Evolutionary conservation across 805 yeast species (phyloP), one percentile per base, ranked within the genome.

Genomic region (Metschnikowia sp.): DNA sequence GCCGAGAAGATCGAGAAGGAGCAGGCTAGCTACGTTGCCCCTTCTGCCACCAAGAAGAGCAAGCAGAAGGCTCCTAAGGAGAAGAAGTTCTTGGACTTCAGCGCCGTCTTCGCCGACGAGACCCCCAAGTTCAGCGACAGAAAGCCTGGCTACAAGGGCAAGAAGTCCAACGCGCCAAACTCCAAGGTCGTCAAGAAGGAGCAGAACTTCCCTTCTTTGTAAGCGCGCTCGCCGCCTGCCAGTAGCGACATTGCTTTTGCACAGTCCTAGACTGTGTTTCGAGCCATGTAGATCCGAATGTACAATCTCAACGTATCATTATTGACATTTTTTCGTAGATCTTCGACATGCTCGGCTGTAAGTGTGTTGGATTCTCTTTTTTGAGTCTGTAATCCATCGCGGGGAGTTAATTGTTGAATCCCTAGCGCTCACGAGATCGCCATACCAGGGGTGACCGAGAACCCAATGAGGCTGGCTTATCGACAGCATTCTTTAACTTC

Each of bases 31-130:
- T 82, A 76, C 67, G 72, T 80, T 54, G 75, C 76, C 49, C 76
- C 88, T 48, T 69, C 89, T 62, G 74, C 76, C 66, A 68, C 75
- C 66, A 89, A 89, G 84, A 79, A 79, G 69, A 61, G 73, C 63
- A 85, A 81, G 74, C 64, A 77, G 65, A 90, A 89, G 81, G 77
- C 83, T 55, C 78, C 76, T 69, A 91, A 91, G 83, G 86, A 86
- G 71, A 89, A 89, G 85, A 78, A 74, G 64, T 72, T 76, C 66
- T 76, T 90, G 65, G 92, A 88, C 57, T 76, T 88, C 60, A 83
- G 82, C 60, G 86, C 91, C 52, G 72, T 79, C 53, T 86, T 85
- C 66, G 76, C 85, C 59, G 90, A 83, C 61, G 75, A 77, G 53
- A 66, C 63, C 50, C 58, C 69, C 58, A 49, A 44, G 42, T 45